A percentile compares a stretch with the other conserved stretches of the same genome.
Evolutionary conservation across 768 basidiomycete species (phyloP).

Genomic region (Psilocybe cubensis): DNA sequence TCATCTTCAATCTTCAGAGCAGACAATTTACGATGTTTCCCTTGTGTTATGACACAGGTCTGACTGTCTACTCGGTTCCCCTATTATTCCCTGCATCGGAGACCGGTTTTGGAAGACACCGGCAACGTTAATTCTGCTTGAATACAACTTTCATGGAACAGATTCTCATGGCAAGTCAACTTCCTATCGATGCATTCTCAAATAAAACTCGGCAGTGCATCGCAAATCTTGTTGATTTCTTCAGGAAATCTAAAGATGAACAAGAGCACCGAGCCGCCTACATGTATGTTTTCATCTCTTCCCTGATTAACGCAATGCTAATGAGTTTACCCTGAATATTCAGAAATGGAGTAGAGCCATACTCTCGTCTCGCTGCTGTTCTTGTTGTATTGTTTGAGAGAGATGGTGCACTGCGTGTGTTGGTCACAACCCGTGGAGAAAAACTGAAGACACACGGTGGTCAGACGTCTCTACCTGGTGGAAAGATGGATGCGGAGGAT

Average conservation of each 20-base stretch:
- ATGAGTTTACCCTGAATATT: not conserved
- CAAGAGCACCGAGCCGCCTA: conserved; percentile 36
- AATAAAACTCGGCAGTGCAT: conserved; percentile 25
- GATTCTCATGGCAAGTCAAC: not conserved
- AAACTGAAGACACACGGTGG: conserved; percentile 69
- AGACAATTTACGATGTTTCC: too few species aligned
- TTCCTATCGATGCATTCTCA: conserved; percentile 1
- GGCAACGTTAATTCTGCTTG: not conserved
- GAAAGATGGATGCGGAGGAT: conserved; percentile 74
- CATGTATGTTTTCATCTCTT: conserved; percentile 45
- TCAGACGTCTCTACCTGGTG: conserved; percentile 83
- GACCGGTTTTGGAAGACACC: not conserved
- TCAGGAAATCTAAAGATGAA: conserved; percentile 22
- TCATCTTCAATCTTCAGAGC: too few species aligned
- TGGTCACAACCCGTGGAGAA: conserved; percentile 83
- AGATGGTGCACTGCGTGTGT: conserved; percentile 64
- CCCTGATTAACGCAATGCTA: not conserved
- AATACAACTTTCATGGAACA: not conserved
- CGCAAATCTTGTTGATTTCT: conserved; percentile 37
- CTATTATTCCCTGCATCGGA: too few species aligned
- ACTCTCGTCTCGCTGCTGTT: conserved; percentile 64
- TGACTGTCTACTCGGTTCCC: too few species aligned
- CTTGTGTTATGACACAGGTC: too few species aligned
- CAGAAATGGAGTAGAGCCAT: conserved; percentile 17
- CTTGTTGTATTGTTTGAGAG: conserved; percentile 74